Evolutionary conservation across 1,284 basidiomycete genomes (phyloP), one percentile per base, ranked within the genome.

Genomic region (Uromyces viciae-fabae): DNA sequence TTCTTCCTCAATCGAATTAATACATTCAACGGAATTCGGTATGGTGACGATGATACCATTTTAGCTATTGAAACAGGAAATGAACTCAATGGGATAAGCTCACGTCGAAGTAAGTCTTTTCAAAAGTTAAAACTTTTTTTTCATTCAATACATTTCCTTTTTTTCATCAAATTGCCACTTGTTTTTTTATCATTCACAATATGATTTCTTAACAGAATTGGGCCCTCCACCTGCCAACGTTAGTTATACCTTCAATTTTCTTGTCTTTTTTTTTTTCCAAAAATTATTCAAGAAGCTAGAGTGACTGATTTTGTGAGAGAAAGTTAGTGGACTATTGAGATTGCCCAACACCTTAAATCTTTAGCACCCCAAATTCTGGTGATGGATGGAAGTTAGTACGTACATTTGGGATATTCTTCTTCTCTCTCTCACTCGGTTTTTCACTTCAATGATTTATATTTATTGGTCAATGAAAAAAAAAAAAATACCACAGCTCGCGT

Each of bases 1-100:
- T 60, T 71, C 25, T 62, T 80, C 36, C 56, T 80, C 28, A 80
- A 58, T 19, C 69, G 78, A 42, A 33, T 62, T 0, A 80, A 80
- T 28, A 80, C 78, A 22, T 43, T 49, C 17, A 80, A 73, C 52
- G 78, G 78, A 25, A n/a, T 40, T 38, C 9, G 54, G 33, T 80
- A 80, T 66, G 78, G 78, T 9, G 68, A 52, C 9, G 78, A 80
- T 43, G 58, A 80, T n/a, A 80, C 78, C 31, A 71, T 80, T 54
- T 52, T 80, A 31, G 78, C 78, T 25, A 73, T 80, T 33, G 78
- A 80, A 43, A 80, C 78, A 11, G 78, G 78, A 52, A 80, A 80
- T 46, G 78, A 80, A 60, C 46, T 80, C 69, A 80, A 60, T n/a
- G 72, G 78, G 42, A 25, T 52, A 33, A 46, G 17, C 38, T 3